Conservation (phyloP, 176 grass and related monocot species). For the Secale cereale region DNA sequence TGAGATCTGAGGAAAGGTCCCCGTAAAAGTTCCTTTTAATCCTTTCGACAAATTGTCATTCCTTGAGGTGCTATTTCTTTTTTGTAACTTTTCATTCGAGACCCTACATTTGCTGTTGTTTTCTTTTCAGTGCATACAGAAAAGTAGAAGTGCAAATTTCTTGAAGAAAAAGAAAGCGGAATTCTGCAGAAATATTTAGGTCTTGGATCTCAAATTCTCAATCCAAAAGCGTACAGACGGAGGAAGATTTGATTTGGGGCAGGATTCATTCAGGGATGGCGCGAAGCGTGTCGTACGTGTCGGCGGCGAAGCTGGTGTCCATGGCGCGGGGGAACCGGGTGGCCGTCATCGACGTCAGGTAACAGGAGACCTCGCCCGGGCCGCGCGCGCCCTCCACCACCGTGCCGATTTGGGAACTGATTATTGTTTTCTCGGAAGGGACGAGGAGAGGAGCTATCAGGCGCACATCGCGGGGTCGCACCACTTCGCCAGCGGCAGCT, state of each 20-base stretch:
- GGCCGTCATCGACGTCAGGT: conserved; percentile 20
- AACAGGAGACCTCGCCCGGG: neutral
- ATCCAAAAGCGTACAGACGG: neutral
- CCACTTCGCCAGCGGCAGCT: conserved; percentile 78
- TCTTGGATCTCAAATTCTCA: neutral
- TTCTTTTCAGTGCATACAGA: neutral
- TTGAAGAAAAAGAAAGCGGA: neutral
- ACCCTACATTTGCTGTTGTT: neutral
- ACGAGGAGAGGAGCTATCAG: conserved; percentile 83
- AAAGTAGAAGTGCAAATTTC: neutral
- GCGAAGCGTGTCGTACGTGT: conserved; percentile 59
- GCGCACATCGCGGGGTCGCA: conserved; percentile 73
- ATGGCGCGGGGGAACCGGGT: conserved; percentile 20
- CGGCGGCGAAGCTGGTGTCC: conserved; percentile 56
- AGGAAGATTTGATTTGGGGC: neutral
- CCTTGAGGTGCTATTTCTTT: too few species aligned
- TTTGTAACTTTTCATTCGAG: too few species aligned
- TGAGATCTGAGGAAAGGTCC: too few species aligned
- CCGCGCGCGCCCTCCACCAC: neutral
- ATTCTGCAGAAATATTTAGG: neutral
- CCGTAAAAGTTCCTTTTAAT: too few species aligned
- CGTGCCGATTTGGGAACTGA: neutral
- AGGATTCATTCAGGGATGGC: conserved; percentile 38
- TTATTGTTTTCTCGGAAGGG: conserved; percentile 31
- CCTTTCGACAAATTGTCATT: too few species aligned